phyloP scores from a whole-genome alignment of 352 stramenopile species.

The Elongisporangium prolatum region DNA sequence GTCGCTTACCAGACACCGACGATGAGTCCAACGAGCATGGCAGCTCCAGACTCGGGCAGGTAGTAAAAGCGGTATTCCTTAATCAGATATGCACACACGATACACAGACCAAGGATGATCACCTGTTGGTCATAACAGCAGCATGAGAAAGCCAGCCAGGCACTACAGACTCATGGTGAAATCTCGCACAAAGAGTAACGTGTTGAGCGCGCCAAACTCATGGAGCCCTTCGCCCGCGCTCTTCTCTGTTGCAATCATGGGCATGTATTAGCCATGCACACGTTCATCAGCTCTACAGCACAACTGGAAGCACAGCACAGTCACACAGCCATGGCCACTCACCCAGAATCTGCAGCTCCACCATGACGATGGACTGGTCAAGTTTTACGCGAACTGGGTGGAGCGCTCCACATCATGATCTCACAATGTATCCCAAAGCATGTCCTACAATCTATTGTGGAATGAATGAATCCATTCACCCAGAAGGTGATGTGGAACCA shows the following conservation, averaged over 20 bases:
- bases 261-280: background rate
- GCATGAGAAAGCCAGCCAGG: background rate
- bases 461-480: background rate
- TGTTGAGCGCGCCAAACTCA: conserved; percentile 86
- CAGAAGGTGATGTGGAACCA: background rate
- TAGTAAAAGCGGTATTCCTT: conserved; percentile 90
- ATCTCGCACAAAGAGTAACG: conserved; percentile 67
- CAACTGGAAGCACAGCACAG: background rate
- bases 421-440: background rate
- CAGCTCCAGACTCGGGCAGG: conserved; percentile 85
- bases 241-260: conserved; percentile 37
- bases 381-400: background rate
- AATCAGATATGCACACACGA: conserved; percentile 89
- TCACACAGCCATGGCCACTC: background rate
- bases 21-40: conserved; percentile 89
- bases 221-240: conserved; percentile 58
- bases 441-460: background rate
- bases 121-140: conserved; percentile 33
- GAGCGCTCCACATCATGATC: background rate
- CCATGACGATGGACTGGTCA: background rate
- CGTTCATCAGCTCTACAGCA: background rate
- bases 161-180: background rate
- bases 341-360: conserved; percentile 1
- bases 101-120: conserved; percentile 86
- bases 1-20: conserved; percentile 72